phyloP scores from a whole-genome alignment of 2,329 filamentous ascomycete species.

The Hypoxylon sp. region DNA sequence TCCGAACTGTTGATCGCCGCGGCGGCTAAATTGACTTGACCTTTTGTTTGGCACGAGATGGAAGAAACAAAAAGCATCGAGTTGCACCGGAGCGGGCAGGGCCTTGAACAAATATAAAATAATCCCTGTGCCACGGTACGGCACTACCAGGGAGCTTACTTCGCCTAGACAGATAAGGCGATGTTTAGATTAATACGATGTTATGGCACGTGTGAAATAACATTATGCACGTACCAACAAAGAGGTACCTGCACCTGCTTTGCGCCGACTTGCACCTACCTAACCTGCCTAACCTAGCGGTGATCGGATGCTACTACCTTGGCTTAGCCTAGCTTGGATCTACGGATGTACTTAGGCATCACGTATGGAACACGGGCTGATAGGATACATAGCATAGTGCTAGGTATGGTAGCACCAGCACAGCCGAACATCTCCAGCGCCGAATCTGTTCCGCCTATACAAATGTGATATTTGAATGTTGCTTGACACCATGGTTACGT shows the following conservation, averaged over 20 bases:
- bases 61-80: slow-evolving; percentile 11
- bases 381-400: not conserved
- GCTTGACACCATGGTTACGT: slow-evolving; percentile 39
- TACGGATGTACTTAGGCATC: not conserved
- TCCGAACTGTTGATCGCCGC: slow-evolving; percentile 34
- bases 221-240: slow-evolving; percentile 25
- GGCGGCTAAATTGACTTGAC: slow-evolving; percentile 40
- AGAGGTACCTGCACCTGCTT: slow-evolving; percentile 17
- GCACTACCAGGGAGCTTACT: not conserved
- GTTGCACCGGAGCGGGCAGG: slow-evolving; percentile 25
- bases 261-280: too few relatives aligned
- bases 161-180: slow-evolving; percentile 38
- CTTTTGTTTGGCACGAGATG: slow-evolving; percentile 24
- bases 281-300: slow-evolving; percentile 29
- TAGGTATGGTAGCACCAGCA: slow-evolving; percentile 31
- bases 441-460: not conserved
- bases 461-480: slow-evolving; percentile 26
- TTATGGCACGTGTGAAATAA: slow-evolving; percentile 40
- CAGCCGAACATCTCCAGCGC: slow-evolving; percentile 16
- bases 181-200: slow-evolving; percentile 37
- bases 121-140: slow-evolving; percentile 23
- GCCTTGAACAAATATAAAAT: slow-evolving; percentile 35
- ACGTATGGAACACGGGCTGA: slow-evolving; percentile 23
- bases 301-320: slow-evolving; percentile 29
- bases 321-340: slow-evolving; percentile 12